Evolutionary conservation across 2,329 filamentous ascomycete genomes (phyloP), one percentile per base, ranked within the genome.

Genomic region (Scedosporium minutisporum): DNA sequence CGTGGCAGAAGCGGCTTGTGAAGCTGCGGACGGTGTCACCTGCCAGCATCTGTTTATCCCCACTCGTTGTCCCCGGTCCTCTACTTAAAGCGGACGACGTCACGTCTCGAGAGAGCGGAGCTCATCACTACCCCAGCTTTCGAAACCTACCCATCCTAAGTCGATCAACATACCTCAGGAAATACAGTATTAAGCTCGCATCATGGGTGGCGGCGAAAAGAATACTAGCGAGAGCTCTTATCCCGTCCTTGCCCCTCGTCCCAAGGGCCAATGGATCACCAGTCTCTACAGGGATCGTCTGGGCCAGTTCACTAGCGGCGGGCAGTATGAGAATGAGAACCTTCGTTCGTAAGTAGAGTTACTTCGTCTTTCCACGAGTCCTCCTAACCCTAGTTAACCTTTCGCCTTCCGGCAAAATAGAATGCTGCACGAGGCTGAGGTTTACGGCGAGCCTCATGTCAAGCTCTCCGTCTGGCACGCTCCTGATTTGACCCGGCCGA

Each of bases 401-500:
- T 55, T n/a, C 6, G 38, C 10, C 3, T 53, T 4, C 6, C 16
- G 6, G 14, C 33, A 61, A 57, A 25, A 51, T 60, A 88, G 85
- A 65, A 92, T 92, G 80, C 84, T 92, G 73, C 82, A 86, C 69
- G 87, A 93, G 74, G 88, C 82, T 59, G 71, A 78, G 59, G 80
- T 74, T 63, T 87, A 87, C 9, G 91, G 91, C 67, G 77, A 85
- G 66, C 84, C 90, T 29, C 82, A 93, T 72, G 86, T 97, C 70
- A 89, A 92, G 76, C 86, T 99, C 63, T 91, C 82, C 64, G 91
- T 92, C 63, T 96, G 93, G 84, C 87, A 89, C 63, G 91, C 91
- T 14, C 93, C 93, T 1, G 80, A 87, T 69, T 86, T 90, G 60
- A 82, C 86, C 27, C 86, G 95, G 16, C 95, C 95, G 2, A 87